Evolutionary conservation across 768 basidiomycete species (phyloP).

Genomic region (Mycena alexandri): DNA sequence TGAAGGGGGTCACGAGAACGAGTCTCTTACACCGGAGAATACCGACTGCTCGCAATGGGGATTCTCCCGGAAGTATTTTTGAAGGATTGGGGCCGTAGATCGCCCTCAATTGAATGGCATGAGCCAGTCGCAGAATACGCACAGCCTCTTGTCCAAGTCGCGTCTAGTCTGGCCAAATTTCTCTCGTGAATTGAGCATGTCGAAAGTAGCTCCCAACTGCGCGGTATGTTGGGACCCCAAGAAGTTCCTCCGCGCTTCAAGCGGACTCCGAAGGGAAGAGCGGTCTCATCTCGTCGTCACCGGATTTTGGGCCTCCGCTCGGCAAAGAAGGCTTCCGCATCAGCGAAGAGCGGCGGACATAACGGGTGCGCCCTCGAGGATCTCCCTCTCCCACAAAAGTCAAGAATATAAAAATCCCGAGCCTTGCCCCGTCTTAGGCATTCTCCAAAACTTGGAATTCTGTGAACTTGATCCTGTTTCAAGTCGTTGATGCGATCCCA

Average conservation of each 20-base stretch:
- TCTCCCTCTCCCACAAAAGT: constrained; percentile 13
- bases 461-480: constrained; percentile 13
- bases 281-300: no score
- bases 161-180: not conserved
- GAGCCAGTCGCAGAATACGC: not conserved
- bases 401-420: not conserved
- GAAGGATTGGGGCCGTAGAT: not conserved
- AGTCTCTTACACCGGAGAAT: not conserved
- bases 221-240: not conserved
- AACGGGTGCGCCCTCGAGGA: constrained; percentile 5
- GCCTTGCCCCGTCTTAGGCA: not conserved
- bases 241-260: no score
- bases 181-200: no score
- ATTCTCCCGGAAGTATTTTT: no score
- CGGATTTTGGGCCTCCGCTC: no score
- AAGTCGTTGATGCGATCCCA: constrained; percentile 8
- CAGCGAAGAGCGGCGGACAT: constrained; percentile 22
- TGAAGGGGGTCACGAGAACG: not conserved
- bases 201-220: not conserved
- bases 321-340: not conserved
- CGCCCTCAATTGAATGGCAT: constrained; percentile 22
- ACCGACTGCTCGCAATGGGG: not conserved
- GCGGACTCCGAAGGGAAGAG: no score
- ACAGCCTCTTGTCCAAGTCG: constrained; percentile 21
- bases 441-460: not conserved